phyloP scores from a whole-genome alignment of 2,329 filamentous ascomycete species.

The Huntiella omanensis region DNA sequence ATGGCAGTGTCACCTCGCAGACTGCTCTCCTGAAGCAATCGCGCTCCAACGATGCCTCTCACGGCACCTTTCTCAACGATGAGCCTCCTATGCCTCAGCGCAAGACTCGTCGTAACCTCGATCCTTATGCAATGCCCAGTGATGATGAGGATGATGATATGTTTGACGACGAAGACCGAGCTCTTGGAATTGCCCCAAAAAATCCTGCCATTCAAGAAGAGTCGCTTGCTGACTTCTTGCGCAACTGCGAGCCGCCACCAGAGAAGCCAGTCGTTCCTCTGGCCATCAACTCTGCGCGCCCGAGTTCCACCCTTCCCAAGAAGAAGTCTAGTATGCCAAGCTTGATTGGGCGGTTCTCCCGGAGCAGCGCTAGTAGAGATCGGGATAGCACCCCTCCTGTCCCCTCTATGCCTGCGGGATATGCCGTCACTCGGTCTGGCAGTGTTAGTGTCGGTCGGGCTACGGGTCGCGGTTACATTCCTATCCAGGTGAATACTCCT shows the following conservation, averaged over 20 bases:
- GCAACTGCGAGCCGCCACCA: conserved; percentile 46
- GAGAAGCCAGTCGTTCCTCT: conserved; percentile 19
- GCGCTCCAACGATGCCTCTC: conserved; percentile 16
- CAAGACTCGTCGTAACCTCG: conserved; percentile 59
- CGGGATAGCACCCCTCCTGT: conserved; percentile 15
- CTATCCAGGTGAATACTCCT: conserved; percentile 33
- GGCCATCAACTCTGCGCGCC: conserved; percentile 18
- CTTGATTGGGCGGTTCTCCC: conserved; percentile 39
- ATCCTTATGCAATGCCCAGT: conserved; percentile 84
- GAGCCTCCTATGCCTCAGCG: conserved; percentile 44
- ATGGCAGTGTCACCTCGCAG: conserved; percentile 56
- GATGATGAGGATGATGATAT: conserved; percentile 43
- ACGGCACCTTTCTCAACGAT: conserved; percentile 27
- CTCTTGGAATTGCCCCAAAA: conserved; percentile 21
- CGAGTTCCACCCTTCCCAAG: conserved; percentile 25
- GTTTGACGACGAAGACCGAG: conserved; percentile 30
- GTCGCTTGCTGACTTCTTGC: conserved; percentile 55
- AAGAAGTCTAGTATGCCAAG: conserved; percentile 47
- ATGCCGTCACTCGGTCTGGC: conserved; percentile 17
- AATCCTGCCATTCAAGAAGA: conserved; percentile 33
- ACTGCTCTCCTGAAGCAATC: conserved; percentile 43
- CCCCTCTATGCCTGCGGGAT: conserved; percentile 14
- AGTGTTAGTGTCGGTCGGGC: conserved; percentile 11
- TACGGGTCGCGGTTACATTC: conserved; percentile 25
- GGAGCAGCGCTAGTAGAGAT: conserved; percentile 19